These are phyloP conservation scores for Ascochyta lentis DNA, from an alignment of 2,329 filamentous ascomycete genomes.

Conservation along the genomic window DNA sequence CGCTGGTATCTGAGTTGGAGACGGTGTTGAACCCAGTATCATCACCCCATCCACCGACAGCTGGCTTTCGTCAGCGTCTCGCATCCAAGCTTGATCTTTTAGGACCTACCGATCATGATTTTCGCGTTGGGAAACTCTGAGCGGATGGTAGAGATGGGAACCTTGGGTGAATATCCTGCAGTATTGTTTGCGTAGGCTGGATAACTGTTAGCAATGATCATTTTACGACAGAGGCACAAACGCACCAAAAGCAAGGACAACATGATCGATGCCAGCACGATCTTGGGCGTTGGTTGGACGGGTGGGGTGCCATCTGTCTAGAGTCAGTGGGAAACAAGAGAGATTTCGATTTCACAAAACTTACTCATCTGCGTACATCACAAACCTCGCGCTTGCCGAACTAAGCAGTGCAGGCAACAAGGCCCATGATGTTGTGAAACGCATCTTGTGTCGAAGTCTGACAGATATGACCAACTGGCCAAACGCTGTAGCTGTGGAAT, in stretches of 20 bases:
- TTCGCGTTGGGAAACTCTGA: slow-evolving; percentile 64
- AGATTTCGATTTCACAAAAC: slow-evolving; percentile 6
- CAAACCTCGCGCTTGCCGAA: slow-evolving; percentile 33
- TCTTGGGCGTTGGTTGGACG: slow-evolving; percentile 33
- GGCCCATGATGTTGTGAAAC: slow-evolving; percentile 19
- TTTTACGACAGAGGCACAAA: not conserved
- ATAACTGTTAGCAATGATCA: not conserved
- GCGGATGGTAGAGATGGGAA: slow-evolving; percentile 59
- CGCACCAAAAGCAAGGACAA: slow-evolving; percentile 42
- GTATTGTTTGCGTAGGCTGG: slow-evolving; percentile 49
- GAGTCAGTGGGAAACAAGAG: not conserved
- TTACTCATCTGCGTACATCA: slow-evolving; percentile 46
- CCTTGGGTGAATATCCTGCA: slow-evolving; percentile 60
- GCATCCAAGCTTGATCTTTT: not conserved
- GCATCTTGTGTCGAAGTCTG: slow-evolving; percentile 29
- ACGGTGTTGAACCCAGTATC: slow-evolving; percentile 67
- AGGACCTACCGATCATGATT: slow-evolving; percentile 60
- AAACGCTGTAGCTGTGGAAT: not conserved
- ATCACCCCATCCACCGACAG: slow-evolving; percentile 79
- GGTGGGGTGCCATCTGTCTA: slow-evolving; percentile 42
- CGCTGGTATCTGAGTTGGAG: slow-evolving; percentile 59
- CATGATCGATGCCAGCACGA: slow-evolving; percentile 46
- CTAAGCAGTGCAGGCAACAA: slow-evolving; percentile 22
- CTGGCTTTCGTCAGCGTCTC: slow-evolving; percentile 35
- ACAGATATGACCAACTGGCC: not conserved